Base-by-base conservation (phyloP, 768 basidiomycete species). In the Coprinopsis sp. region DNA sequence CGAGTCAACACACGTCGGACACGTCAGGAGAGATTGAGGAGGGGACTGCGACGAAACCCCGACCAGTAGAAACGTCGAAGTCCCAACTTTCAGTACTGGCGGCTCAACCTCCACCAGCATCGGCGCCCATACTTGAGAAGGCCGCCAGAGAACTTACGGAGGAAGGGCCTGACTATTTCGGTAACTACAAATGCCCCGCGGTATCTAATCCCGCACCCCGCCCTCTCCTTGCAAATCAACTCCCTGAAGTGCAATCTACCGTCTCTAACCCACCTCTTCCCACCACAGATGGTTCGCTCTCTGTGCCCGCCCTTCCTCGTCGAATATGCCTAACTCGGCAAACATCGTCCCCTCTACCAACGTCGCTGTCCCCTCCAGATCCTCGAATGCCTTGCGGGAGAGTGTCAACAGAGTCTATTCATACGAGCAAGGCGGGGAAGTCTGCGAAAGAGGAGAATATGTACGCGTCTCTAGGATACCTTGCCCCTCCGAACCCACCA, bases 401-500 rank as follows among this genome's bases (percentile, higher is more conserved):
- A 51, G 53, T 59, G 27, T 52, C 52, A 37, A 64, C 52, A 55
- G 72, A 63, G 30, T 61, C 53, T 25, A 47, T 60, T 6, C 44
- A 56, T 1, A 49, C 59, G 16, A 53, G 60, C 12, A 68, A 66
- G 52, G 61, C 67, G 13, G 70, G 72, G 33, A 79, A 77, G 41
- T 77, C 72, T 4, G 75, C 71, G 46, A 85, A 79, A 59, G 87
- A 86, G 58, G 84, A 82, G 52, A 78, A 81, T 39, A 78, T 78
- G 71, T 88, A 78, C 53, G 57, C 57, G 36, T 80, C 81, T 43
- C 65, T 78, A 49, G 84, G 78, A 14, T 89, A 85, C 57, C 72
- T 97, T 14, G 74, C 77, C 16, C 85, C 93, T 24, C 93, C 93
- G 2, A 75, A 83, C 52, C 91, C 93, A 4, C 84, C 87, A 2